Conservation (phyloP, 1,284 basidiomycete species). For the Sphaerobolus stellatus region DNA sequence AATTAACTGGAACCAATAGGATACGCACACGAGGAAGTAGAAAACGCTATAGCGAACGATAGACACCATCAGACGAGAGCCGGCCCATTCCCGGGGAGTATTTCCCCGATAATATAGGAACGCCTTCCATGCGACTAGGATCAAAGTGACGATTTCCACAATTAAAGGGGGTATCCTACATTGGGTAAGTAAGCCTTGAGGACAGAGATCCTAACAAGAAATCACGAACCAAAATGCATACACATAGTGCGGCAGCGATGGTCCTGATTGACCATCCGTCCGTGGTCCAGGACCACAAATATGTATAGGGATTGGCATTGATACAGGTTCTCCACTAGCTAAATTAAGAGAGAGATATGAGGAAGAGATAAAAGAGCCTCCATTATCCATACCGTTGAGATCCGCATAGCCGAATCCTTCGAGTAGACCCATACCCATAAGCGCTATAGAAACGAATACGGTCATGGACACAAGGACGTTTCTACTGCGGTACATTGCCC, state of each 20-base stretch:
- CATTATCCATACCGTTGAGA: background rate
- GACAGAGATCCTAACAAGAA: background rate
- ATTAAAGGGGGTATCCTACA: constrained; percentile 8
- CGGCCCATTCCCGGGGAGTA: background rate
- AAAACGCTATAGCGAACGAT: constrained; percentile 4
- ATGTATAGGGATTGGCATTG: background rate
- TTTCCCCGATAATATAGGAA: constrained; percentile 6
- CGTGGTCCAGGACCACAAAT: constrained; percentile 5
- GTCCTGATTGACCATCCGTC: too few relatives aligned
- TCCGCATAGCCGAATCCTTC: constrained; percentile 8
- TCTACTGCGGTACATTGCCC: constrained; percentile 11
- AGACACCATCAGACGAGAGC: constrained; percentile 7
- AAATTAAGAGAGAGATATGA: background rate
- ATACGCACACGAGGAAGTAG: constrained; percentile 8
- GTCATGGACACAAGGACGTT: constrained; percentile 4
- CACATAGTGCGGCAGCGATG: constrained; percentile 1
- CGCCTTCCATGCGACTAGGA: constrained; percentile 5
- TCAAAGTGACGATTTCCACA: constrained; percentile 2
- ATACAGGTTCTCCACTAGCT: constrained; percentile 1
- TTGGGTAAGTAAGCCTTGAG: background rate
- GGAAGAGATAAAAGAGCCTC: background rate
- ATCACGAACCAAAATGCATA: constrained; percentile 10
- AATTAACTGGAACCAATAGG: background rate
- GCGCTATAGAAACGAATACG: background rate
- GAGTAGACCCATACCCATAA: constrained; percentile 7